Evolutionary conservation across 1,284 basidiomycete species (phyloP).

Genomic region (Ceratorhiza oryzae-sativae): DNA sequence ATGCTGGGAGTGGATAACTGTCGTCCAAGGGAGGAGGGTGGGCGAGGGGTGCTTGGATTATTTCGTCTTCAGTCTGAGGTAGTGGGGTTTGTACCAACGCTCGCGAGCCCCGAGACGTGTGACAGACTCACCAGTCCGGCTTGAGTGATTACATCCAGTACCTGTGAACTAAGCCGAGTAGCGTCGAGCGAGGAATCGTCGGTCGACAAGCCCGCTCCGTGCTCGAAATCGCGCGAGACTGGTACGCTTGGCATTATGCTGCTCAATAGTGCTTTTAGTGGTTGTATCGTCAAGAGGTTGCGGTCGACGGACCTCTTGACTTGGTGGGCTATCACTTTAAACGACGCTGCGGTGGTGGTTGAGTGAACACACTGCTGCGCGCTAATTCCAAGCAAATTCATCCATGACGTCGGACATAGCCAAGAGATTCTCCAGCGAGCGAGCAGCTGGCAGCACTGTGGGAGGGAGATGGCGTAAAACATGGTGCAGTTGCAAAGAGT

Average conservation of each 20-base stretch:
- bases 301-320: slow-evolving; percentile 8
- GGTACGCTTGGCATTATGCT: slow-evolving; percentile 28
- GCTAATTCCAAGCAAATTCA: slow-evolving; percentile 8
- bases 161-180: slow-evolving; percentile 12
- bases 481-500: background rate
- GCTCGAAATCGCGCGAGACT: slow-evolving; percentile 30
- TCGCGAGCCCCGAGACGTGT: background rate
- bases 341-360: slow-evolving; percentile 1
- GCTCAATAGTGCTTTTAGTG: background rate
- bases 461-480: background rate
- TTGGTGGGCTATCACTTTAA: background rate
- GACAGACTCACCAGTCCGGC: slow-evolving; percentile 14
- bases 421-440: slow-evolving; percentile 26
- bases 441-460: slow-evolving; percentile 2
- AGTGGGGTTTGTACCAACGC: background rate
- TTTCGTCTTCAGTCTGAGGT: slow-evolving; percentile 20
- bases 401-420: slow-evolving; percentile 29
- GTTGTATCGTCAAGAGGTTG: background rate
- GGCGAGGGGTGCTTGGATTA: slow-evolving; percentile 4
- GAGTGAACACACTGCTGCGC: slow-evolving; percentile 25
- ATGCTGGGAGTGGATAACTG: slow-evolving; percentile 37
- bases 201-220: slow-evolving; percentile 23
- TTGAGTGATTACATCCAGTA: slow-evolving; percentile 27
- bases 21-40: slow-evolving; percentile 33
- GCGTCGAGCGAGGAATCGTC: slow-evolving; percentile 32